These are phyloP conservation scores for Dentipellis fragilis DNA, from an alignment of 768 basidiomycete genomes.

Conservation along the genomic window DNA sequence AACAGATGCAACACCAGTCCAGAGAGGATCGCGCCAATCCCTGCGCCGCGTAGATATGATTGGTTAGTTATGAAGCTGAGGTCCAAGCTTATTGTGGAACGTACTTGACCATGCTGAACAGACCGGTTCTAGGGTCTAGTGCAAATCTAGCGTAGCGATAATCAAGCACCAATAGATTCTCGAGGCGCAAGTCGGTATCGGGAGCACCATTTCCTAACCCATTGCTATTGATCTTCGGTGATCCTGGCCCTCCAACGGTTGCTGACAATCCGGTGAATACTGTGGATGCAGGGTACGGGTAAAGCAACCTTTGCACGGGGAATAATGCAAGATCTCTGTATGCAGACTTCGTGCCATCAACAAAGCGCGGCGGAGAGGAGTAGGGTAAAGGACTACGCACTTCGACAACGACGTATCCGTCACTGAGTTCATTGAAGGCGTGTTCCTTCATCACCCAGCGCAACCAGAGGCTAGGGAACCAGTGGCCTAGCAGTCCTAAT, in stretches of 20 bases:
- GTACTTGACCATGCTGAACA: constrained; percentile 76
- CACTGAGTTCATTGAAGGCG: constrained; percentile 60
- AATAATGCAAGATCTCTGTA: constrained; percentile 76
- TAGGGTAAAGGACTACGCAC: constrained; percentile 34
- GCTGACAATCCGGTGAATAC: constrained; percentile 46
- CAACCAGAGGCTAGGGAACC: constrained; percentile 91
- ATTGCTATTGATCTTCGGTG: constrained; percentile 7
- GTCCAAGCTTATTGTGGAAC: constrained; percentile 10
- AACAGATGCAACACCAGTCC: constrained; percentile 53
- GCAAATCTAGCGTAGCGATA: constrained; percentile 91
- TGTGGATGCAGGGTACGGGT: constrained; percentile 72
- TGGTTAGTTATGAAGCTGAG: background rate
- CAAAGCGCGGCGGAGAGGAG: constrained; percentile 11
- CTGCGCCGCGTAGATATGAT: constrained; percentile 28
- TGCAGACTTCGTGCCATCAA: constrained; percentile 49
- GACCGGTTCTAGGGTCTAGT: constrained; percentile 71
- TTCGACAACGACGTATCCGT: constrained; percentile 84
- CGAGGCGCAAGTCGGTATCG: constrained; percentile 28
- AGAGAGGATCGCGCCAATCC: constrained; percentile 82
- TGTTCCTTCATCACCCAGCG: constrained; percentile 77
- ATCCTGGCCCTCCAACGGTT: constrained; percentile 6
- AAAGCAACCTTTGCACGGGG: constrained; percentile 54
- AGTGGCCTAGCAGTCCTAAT: constrained; percentile 77
- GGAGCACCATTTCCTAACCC: constrained; percentile 22
- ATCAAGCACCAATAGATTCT: constrained; percentile 61